A percentile compares a stretch with the other conserved stretches of the same genome.
These are phyloP conservation scores for Pterocarpus macrocarpus DNA, from an alignment of 306 rosid genomes.

Conservation along the genomic window DNA sequence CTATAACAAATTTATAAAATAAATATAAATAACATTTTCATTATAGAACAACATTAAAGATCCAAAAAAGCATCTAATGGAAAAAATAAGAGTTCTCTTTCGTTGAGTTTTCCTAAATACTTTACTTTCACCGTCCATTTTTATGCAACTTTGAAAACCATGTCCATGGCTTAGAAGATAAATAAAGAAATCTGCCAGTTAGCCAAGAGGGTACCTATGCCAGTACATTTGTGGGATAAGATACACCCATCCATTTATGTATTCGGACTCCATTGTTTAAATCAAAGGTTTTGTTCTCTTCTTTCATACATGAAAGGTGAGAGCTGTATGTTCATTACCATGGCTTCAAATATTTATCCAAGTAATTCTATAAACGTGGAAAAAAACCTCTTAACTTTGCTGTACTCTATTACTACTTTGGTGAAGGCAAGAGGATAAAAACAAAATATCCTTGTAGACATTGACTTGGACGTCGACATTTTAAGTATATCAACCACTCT, in stretches of 20 bases:
- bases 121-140: constrained; percentile 17
- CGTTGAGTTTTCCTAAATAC: constrained; percentile 28
- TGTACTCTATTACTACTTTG: background rate
- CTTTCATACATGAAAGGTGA: background rate
- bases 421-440: background rate
- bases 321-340: background rate
- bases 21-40: too few relatives aligned
- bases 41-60: background rate
- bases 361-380: background rate
- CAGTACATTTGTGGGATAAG: too few relatives aligned
- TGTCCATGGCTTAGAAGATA: background rate
- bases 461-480: constrained; percentile 2
- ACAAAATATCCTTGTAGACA: background rate
- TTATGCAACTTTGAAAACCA: background rate
- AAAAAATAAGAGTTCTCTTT: constrained; percentile 17
- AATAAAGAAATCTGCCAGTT: background rate
- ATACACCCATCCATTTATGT: background rate
- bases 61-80: too few relatives aligned
- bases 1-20: too few relatives aligned
- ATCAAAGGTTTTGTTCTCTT: background rate
- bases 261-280: background rate
- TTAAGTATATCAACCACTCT: background rate
- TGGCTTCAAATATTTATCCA: background rate
- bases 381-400: background rate
- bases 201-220: too few relatives aligned